Evolutionary conservation across 768 basidiomycete genomes (phyloP).

Genomic region (Naganishia onofrii): DNA sequence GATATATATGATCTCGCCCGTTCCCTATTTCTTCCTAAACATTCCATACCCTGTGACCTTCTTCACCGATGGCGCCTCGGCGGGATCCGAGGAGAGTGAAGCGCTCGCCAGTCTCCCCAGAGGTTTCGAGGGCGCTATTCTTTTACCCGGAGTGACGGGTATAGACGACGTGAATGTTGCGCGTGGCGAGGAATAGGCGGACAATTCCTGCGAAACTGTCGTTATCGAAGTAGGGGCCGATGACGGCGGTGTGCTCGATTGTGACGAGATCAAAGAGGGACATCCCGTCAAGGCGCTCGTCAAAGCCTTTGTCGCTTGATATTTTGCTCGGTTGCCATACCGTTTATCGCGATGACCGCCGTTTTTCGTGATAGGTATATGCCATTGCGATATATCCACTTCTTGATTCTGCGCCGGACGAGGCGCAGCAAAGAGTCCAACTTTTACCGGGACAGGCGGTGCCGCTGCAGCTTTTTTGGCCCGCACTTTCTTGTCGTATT

Average conservation of each 20-base stretch:
- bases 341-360: background rate
- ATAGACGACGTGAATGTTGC: background rate
- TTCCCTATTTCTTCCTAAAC: slow-evolving; percentile 19
- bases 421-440: slow-evolving; percentile 2
- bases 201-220: background rate
- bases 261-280: background rate
- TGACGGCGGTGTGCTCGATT: background rate
- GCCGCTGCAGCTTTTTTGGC: slow-evolving; percentile 5
- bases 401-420: background rate
- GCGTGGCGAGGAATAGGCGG: background rate
- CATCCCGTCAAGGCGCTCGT: slow-evolving; percentile 12
- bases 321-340: slow-evolving; percentile 5
- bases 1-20: background rate
- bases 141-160: background rate
- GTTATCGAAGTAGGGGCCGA: background rate
- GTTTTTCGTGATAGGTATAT: background rate
- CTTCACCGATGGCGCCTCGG: slow-evolving; percentile 2
- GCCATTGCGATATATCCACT: background rate
- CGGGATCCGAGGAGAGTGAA: slow-evolving; percentile 7
- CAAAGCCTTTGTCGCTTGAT: slow-evolving; percentile 1
- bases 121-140: background rate
- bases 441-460: background rate
- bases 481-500: slow-evolving; percentile 5
- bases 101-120: slow-evolving; percentile 15
- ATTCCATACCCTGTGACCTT: slow-evolving; percentile 15